phyloP scores from a whole-genome alignment of 495 filamentous ascomycete species.

The Neurospora tetrasperma region DNA sequence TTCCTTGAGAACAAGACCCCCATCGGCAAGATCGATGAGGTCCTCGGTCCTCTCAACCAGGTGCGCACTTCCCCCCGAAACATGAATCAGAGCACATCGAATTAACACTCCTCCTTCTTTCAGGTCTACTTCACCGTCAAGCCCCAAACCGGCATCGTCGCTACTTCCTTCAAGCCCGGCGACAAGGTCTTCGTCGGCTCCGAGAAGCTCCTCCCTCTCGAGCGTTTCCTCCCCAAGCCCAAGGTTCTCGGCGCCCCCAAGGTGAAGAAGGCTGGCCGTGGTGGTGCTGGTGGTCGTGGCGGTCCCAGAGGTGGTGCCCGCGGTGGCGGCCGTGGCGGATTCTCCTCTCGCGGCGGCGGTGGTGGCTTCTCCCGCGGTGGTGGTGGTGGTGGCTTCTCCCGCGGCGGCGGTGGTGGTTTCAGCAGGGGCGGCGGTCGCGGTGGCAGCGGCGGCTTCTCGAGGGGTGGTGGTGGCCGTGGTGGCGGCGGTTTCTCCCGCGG shows the following conservation, averaged over 20 bases:
- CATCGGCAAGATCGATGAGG: conserved; percentile 90
- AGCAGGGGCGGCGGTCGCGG: conserved; percentile 12
- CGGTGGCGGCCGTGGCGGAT: conserved; percentile 34
- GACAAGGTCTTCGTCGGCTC: conserved; percentile 95
- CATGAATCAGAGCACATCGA: neutral
- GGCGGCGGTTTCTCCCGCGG: conserved; percentile 13
- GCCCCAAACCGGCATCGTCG: conserved; percentile 87
- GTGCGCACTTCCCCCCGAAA: neutral
- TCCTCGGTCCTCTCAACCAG: conserved; percentile 89
- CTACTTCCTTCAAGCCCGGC: conserved; percentile 83
- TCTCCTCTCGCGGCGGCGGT: conserved; percentile 38
- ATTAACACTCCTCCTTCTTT: neutral
- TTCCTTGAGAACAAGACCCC: conserved; percentile 96
- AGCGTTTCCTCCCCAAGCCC: conserved; percentile 93
- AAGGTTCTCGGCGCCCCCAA: conserved; percentile 44
- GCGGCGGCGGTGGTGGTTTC: conserved; percentile 30
- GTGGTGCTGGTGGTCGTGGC: conserved; percentile 27
- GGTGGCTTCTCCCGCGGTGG: conserved; percentile 27
- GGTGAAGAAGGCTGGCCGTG: conserved; percentile 47
- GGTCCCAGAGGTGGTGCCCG: conserved; percentile 36
- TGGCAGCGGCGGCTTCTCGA: conserved; percentile 10
- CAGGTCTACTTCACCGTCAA: conserved; percentile 93
- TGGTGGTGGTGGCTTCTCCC: conserved; percentile 27
- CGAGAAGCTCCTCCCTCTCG: conserved; percentile 88
- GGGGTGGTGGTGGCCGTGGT: conserved; percentile 19